Percentiles rank a stretch among this genome's conserved stretches.
Evolutionary conservation across 2,329 filamentous ascomycete species (phyloP).

Genomic region (Rutstroemia sydowiana): DNA sequence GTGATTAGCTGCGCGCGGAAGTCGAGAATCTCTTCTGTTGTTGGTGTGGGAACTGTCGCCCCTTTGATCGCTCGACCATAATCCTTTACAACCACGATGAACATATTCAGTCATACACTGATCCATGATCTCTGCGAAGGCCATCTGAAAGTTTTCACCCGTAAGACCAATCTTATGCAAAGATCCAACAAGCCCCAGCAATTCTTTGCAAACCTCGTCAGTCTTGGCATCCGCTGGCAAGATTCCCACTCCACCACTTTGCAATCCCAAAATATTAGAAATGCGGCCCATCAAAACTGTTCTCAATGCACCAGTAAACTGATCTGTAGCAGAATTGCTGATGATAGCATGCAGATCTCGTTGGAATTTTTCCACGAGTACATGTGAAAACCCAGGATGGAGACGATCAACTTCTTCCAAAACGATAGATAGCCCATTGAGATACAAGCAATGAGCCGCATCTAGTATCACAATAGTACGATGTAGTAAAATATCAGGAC

Average conservation of each 20-base stretch:
- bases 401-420: conserved; percentile 36
- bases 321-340: conserved; percentile 51
- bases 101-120: conserved; percentile 57
- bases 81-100: conserved; percentile 51
- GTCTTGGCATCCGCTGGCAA: conserved; percentile 12
- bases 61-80: conserved; percentile 40
- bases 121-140: conserved; percentile 67
- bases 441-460: conserved; percentile 50
- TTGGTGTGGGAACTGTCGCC: background rate
- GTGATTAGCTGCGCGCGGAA: conserved; percentile 27
- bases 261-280: conserved; percentile 41
- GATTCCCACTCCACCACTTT: background rate
- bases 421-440: conserved; percentile 47
- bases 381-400: conserved; percentile 29
- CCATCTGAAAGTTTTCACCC: conserved; percentile 60
- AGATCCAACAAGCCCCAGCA: conserved; percentile 50
- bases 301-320: conserved; percentile 47
- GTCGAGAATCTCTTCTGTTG: conserved; percentile 18
- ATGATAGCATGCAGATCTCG: conserved; percentile 58
- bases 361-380: conserved; percentile 44
- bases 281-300: conserved; percentile 40
- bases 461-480: conserved; percentile 51
- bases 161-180: conserved; percentile 60
- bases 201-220: conserved; percentile 39
- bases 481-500: conserved; percentile 39